Evolutionary conservation across 2,329 filamentous ascomycete genomes (phyloP).

Genomic region (Colletotrichum sp.): DNA sequence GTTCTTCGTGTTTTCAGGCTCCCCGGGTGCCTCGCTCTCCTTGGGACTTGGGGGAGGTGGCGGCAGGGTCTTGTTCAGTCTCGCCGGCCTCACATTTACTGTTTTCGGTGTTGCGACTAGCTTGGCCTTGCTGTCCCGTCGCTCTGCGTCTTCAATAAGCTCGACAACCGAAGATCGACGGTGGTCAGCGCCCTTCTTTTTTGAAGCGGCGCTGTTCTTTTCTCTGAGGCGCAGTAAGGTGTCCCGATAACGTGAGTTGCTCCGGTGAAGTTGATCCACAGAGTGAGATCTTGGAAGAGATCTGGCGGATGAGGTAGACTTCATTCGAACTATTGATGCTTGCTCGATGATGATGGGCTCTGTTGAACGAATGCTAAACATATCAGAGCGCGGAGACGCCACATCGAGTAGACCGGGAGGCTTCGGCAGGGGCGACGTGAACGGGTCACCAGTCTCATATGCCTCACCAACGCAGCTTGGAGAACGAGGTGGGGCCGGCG

Average conservation of each 20-base stretch:
- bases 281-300: slow-evolving; percentile 39
- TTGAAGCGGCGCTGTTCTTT: neutral
- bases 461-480: slow-evolving; percentile 40
- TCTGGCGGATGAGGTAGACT: slow-evolving; percentile 26
- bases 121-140: slow-evolving; percentile 25
- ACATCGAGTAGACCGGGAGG: slow-evolving; percentile 23
- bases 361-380: slow-evolving; percentile 35
- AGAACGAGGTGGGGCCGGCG: slow-evolving; percentile 22
- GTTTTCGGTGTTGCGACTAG: slow-evolving; percentile 32
- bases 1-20: slow-evolving; percentile 26
- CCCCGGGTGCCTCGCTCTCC: neutral
- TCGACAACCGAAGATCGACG: slow-evolving; percentile 32
- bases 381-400: slow-evolving; percentile 37
- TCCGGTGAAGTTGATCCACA: slow-evolving; percentile 38
- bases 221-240: slow-evolving; percentile 2
- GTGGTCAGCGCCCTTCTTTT: slow-evolving; percentile 7
- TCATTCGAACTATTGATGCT: slow-evolving; percentile 42
- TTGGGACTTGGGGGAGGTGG: slow-evolving; percentile 20
- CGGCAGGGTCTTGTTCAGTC: slow-evolving; percentile 33
- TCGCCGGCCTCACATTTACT: slow-evolving; percentile 32
- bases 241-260: slow-evolving; percentile 35
- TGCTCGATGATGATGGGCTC: slow-evolving; percentile 45
- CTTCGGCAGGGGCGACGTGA: slow-evolving; percentile 18
- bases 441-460: slow-evolving; percentile 23
- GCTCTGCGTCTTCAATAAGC: slow-evolving; percentile 25